A percentile compares a stretch with the other conserved stretches of the same genome.
phyloP scores from a whole-genome alignment of 257 asterid genomes.

The Solanum chmielewskii region DNA sequence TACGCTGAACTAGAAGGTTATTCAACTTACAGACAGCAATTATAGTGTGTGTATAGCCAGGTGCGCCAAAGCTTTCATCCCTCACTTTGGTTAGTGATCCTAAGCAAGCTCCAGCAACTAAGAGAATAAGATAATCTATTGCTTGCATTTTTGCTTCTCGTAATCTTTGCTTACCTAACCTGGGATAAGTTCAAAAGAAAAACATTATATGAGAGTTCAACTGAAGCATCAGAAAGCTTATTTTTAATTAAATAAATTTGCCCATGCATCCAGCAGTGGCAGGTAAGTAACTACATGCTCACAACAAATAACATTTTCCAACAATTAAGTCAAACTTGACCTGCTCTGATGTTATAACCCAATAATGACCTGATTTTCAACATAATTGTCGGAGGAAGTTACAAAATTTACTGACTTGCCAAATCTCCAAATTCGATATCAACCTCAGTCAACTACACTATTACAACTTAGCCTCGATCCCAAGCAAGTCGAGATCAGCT shows the following conservation, averaged over 20 bases:
- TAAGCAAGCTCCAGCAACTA: constrained; percentile 94
- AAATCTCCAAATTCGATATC: neutral
- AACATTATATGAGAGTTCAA: neutral
- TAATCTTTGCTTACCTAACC: constrained; percentile 77
- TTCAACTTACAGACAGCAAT: constrained; percentile 79
- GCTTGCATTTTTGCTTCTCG: constrained; percentile 86
- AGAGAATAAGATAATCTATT: constrained; percentile 63
- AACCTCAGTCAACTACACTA: neutral
- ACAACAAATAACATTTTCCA: neutral
- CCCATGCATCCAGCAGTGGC: neutral
- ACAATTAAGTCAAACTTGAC: neutral
- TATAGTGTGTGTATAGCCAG: constrained; percentile 75
- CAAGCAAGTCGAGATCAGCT: neutral
- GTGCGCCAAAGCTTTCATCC: constrained; percentile 72
- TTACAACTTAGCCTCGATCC: neutral
- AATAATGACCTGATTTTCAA: neutral
- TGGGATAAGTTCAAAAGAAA: constrained; percentile 8
- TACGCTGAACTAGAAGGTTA: neutral
- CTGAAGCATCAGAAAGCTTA: neutral
- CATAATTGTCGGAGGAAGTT: neutral
- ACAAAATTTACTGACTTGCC: neutral
- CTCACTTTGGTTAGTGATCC: constrained; percentile 60
- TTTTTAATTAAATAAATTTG: neutral
- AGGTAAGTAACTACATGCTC: neutral
- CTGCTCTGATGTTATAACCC: neutral